Evolutionary conservation across 2,329 filamentous ascomycete species (phyloP).

Genomic region (Fusarium annulatum): DNA sequence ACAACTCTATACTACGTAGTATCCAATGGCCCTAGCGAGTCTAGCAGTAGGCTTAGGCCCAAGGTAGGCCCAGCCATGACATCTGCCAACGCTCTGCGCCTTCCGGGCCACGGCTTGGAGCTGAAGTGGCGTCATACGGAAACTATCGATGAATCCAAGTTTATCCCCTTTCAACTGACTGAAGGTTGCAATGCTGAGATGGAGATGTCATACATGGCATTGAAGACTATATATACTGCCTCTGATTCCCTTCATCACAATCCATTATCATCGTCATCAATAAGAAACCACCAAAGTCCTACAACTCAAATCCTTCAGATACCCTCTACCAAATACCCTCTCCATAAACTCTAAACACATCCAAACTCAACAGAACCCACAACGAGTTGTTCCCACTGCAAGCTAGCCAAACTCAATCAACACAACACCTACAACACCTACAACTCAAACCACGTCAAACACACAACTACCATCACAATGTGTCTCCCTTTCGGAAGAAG

Average conservation of each 20-base stretch:
- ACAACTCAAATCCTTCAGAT: background rate
- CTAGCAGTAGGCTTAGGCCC: background rate
- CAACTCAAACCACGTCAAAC: background rate
- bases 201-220: background rate
- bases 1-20: background rate
- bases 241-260: background rate
- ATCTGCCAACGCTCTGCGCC: conserved; percentile 20
- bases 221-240: background rate
- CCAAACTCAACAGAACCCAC: background rate
- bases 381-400: background rate
- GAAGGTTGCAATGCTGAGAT: background rate
- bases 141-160: conserved; percentile 5
- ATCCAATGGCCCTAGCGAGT: background rate
- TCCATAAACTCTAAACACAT: background rate
- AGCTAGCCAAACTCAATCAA: background rate
- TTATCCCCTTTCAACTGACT: background rate
- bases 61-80: background rate
- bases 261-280: background rate
- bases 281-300: background rate
- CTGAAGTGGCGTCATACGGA: conserved; percentile 16
- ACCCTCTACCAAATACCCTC: background rate
- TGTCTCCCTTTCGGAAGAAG: conserved; percentile 18
- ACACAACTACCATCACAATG: background rate
- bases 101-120: background rate
- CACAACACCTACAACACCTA: background rate